A percentile compares a stretch with the other conserved stretches of the same genome.
Conservation (phyloP, 768 basidiomycete genomes). For the Tricholomella constricta region DNA sequence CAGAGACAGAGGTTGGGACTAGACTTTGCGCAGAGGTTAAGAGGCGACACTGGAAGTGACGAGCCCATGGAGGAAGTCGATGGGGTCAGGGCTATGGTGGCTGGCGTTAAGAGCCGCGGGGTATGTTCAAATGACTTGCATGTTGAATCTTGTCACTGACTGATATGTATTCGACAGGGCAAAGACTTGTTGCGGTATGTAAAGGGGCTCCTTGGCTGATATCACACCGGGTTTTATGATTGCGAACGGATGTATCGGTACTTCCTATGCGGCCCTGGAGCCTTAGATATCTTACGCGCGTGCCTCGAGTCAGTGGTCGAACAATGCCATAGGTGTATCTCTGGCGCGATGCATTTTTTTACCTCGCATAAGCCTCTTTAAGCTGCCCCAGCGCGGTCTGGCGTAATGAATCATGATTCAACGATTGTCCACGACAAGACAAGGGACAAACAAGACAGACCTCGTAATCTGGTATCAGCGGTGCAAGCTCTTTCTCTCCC, state of each 20-base stretch:
- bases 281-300: no score
- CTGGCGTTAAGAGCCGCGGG: slow-evolving; percentile 72
- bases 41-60: slow-evolving; percentile 12
- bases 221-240: background rate
- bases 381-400: slow-evolving; percentile 41
- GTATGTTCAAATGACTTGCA: slow-evolving; percentile 43
- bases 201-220: slow-evolving; percentile 61
- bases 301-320: no score
- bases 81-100: slow-evolving; percentile 73
- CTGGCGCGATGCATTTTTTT: background rate
- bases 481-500: slow-evolving; percentile 57
- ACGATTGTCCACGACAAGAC: background rate
- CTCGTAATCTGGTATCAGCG: slow-evolving; percentile 65
- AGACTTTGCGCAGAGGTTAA: slow-evolving; percentile 18
- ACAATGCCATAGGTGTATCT: background rate
- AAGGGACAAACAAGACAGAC: slow-evolving; percentile 36
- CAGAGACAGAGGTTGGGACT: slow-evolving; percentile 49
- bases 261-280: background rate
- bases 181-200: slow-evolving; percentile 75
- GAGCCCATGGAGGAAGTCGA: slow-evolving; percentile 46
- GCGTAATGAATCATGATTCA: background rate
- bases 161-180: slow-evolving; percentile 44
- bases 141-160: slow-evolving; percentile 4
- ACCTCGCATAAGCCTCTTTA: slow-evolving; percentile 40
- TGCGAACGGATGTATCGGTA: background rate